phyloP scores from a whole-genome alignment of 176 grass and related monocot species.

The Carex cristatella region DNA sequence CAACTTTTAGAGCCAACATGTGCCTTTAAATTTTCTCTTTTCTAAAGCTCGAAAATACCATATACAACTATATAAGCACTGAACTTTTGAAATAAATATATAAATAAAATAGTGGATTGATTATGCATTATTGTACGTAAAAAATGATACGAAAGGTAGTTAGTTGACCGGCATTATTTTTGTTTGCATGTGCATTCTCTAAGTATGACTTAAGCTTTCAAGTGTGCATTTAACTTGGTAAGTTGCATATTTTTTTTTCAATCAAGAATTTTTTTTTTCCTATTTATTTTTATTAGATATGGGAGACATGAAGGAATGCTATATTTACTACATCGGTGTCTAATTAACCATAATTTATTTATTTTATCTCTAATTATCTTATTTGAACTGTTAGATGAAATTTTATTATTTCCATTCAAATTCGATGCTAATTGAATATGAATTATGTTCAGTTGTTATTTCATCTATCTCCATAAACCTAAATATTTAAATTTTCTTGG shows the following conservation, averaged over 20 bases:
- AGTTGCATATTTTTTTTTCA: too few relatives aligned
- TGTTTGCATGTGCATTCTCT: too few relatives aligned
- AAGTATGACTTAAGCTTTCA: too few relatives aligned
- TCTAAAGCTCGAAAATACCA: background rate
- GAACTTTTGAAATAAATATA: background rate
- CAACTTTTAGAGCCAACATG: background rate
- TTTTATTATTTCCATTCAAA: background rate
- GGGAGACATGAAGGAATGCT: too few relatives aligned
- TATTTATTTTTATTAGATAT: too few relatives aligned
- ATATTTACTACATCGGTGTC: too few relatives aligned
- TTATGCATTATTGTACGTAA: background rate
- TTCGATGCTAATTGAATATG: background rate
- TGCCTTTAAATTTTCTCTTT: background rate
- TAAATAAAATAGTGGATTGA: background rate
- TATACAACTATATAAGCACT: background rate
- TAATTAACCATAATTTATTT: background rate
- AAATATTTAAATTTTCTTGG: too few relatives aligned
- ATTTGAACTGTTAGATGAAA: background rate
- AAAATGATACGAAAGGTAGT: background rate
- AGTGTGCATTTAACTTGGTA: too few relatives aligned
- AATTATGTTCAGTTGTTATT: background rate
- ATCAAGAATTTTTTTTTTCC: too few relatives aligned
- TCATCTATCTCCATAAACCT: background rate
- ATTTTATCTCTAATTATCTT: background rate
- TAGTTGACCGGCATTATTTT: too few relatives aligned